Base-by-base conservation (phyloP, 2,329 filamentous ascomycete species). In the Clarireedia monteithiana region DNA sequence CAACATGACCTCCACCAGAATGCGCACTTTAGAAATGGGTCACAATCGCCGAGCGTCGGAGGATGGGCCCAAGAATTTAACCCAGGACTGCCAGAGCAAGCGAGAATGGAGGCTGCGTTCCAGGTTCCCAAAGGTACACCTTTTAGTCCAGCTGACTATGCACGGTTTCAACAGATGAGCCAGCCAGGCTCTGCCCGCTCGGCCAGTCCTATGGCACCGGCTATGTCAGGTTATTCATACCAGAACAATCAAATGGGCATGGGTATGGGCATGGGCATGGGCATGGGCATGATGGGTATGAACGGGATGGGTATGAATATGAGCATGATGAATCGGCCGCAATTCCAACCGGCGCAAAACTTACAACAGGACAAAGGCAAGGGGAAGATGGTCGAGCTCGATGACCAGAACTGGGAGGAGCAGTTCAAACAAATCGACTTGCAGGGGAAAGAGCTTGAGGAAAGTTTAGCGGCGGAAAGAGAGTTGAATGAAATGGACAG, bases 361-460 rank as follows among this genome's bases (percentile, higher is more conserved):
- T 73, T 77, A 66, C 75, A 78, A 63, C 64, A 69, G 44, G 77
- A 73, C 50, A 88, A 91, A 71, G 89, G 88, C 58, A 97, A 97
- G 70, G 91, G 88, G 40, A 95, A 95, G 72, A 83, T 97, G 74
- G 86, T 97, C 12, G 94, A 97, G 74, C 81, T 97, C 24, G 90
- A 96, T 69, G 92, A 99, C 65, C 77, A 86, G 67, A 87, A 95
- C 68, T 97, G 94, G 94, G 92, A 97, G 73, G 89, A 91, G 65
- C 91, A 97, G 71, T 99, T 99, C 71, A 88, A 90, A 56, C 84
- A 94, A 72, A 85, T 96, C 69, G 89, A 92, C 69, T 74, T 86
- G 60, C 77, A 84, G 59, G 68, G 74, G 53, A 70, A 80, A 50
- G 70, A 77, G 60, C 71, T 77, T 56, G 70, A 76, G 55, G 63